A percentile compares a stretch with the other conserved stretches of the same genome.
Conservation (phyloP, 306 rosid species). For the Geum urbanum region DNA sequence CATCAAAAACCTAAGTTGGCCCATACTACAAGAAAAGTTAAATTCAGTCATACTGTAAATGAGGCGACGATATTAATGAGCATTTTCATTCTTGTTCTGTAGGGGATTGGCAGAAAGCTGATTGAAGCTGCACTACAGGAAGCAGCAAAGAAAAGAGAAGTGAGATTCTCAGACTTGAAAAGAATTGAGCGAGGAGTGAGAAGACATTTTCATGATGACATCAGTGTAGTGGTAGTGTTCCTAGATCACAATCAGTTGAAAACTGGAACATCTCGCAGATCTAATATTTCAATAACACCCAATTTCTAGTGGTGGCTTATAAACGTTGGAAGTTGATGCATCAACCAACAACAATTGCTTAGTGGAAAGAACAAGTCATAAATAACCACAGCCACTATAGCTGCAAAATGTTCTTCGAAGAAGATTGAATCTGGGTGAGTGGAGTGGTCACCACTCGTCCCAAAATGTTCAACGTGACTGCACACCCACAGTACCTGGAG, state of each 20-base stretch:
- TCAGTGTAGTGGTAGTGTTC: conserved; percentile 66
- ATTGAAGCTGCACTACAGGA: conserved; percentile 66
- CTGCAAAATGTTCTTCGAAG: background rate
- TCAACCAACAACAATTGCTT: background rate
- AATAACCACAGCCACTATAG: background rate
- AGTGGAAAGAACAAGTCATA: background rate
- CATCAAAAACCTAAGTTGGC: background rate
- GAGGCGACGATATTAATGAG: background rate
- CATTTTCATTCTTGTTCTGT: background rate
- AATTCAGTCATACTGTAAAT: no score
- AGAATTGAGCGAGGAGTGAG: conserved; percentile 70
- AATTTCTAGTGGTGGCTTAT: conserved; percentile 22
- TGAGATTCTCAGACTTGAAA: conserved; percentile 66
- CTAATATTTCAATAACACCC: conserved; percentile 60
- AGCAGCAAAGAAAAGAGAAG: conserved; percentile 88
- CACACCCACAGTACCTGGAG: background rate
- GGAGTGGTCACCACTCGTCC: background rate
- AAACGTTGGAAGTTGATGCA: background rate
- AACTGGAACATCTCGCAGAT: conserved; percentile 31
- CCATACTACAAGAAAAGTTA: background rate
- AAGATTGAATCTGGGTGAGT: background rate
- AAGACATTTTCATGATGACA: conserved; percentile 87
- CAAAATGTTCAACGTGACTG: background rate
- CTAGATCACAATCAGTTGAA: conserved; percentile 35
- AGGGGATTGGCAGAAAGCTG: conserved; percentile 74